Conservation (phyloP, 495 filamentous ascomycete genomes). For the Penicillium samsonianum region DNA sequence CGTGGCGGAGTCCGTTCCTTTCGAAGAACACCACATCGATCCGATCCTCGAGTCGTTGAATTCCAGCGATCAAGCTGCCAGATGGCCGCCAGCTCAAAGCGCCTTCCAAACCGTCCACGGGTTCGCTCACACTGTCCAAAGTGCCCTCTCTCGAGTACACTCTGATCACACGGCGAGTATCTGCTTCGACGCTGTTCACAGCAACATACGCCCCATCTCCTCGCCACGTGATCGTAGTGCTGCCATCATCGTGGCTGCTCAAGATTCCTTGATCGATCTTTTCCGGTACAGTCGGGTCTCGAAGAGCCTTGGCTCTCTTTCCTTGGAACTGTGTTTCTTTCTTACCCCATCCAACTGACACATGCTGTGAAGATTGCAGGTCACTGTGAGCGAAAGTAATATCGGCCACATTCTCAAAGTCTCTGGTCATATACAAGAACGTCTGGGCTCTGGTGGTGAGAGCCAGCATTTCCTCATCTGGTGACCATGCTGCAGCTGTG, state of each 20-base stretch:
- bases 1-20: slow-evolving; percentile 90
- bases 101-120: slow-evolving; percentile 84
- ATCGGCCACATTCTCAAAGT: slow-evolving; percentile 80
- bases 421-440: slow-evolving; percentile 87
- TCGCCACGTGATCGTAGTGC: slow-evolving; percentile 81
- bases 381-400: slow-evolving; percentile 72
- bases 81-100: slow-evolving; percentile 88
- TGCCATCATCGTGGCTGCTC: slow-evolving; percentile 68
- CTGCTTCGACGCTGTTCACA: slow-evolving; percentile 71
- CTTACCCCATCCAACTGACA: slow-evolving; percentile 98
- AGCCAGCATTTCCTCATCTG: slow-evolving; percentile 87
- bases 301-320: slow-evolving; percentile 82
- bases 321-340: slow-evolving; percentile 97
- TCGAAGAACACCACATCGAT: slow-evolving; percentile 95
- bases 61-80: slow-evolving; percentile 84
- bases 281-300: slow-evolving; percentile 93
- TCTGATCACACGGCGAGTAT: slow-evolving; percentile 71
- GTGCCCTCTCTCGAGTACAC: slow-evolving; percentile 88
- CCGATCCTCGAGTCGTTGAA: slow-evolving; percentile 67
- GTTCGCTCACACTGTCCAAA: slow-evolving; percentile 89
- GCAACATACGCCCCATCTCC: slow-evolving; percentile 93
- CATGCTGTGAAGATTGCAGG: slow-evolving; percentile 86
- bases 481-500: slow-evolving; percentile 87
- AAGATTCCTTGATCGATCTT: slow-evolving; percentile 82
- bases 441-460: slow-evolving; percentile 78